A percentile compares a stretch with the other conserved stretches of the same genome.
These are phyloP conservation scores for Raddia guianensis DNA, from an alignment of 176 grass and related monocot species.

Conservation along the genomic window DNA sequence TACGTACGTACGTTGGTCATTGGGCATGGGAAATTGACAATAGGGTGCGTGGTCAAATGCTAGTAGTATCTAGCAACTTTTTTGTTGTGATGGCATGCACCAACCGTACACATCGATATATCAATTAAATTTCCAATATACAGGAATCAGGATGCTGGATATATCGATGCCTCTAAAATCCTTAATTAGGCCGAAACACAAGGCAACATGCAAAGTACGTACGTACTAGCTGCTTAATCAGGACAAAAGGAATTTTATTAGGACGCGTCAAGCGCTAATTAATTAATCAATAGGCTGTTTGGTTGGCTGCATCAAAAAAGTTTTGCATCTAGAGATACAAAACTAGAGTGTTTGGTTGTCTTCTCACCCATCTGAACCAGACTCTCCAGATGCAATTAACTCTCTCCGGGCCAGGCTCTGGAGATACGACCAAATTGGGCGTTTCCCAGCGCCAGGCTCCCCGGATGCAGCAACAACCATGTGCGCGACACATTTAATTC, in stretches of 20 bases:
- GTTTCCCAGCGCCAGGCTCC: no score
- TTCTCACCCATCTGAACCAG: no score
- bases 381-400: no score
- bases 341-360: no score
- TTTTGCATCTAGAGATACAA: no score
- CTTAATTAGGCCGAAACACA: constrained; percentile 39
- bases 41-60: background rate
- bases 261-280: background rate
- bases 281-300: no score
- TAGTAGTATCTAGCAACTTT: background rate
- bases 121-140: background rate
- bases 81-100: background rate
- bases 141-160: background rate
- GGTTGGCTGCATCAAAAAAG: no score
- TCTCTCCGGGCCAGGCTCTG: no score
- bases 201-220: background rate
- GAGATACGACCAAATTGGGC: no score
- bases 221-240: background rate
- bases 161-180: constrained; percentile 27
- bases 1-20: background rate
- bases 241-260: background rate
- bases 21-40: background rate
- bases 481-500: no score
- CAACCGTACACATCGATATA: background rate
- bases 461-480: no score